Percentiles rank a stretch among this genome's conserved stretches.
phyloP scores from a whole-genome alignment of 192 early-diverging fungal genomes.

The Coemansia sp. region DNA sequence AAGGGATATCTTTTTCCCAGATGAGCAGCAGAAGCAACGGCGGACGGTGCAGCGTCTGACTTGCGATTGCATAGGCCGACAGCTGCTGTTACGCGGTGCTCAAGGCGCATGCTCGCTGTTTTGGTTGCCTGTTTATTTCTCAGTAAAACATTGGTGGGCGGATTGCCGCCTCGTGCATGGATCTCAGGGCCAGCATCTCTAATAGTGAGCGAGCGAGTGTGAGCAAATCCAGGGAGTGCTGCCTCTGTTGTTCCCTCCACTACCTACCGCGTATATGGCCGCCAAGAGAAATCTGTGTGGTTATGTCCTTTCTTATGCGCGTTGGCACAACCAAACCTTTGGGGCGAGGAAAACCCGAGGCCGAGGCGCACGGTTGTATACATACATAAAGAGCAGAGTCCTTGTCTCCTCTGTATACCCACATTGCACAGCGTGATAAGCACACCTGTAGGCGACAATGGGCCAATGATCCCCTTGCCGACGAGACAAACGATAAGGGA shows the following conservation, averaged over 20 bases:
- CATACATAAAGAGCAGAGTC: not conserved
- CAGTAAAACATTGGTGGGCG: not conserved
- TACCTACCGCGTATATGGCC: not conserved
- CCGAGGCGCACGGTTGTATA: not conserved
- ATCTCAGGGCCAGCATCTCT: not conserved
- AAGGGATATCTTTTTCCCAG: not conserved
- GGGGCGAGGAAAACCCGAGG: too few species aligned
- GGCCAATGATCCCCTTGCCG: not conserved
- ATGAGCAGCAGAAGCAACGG: not conserved
- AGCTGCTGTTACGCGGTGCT: not conserved
- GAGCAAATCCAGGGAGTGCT: not conserved
- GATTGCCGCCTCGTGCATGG: not conserved
- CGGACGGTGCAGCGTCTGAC: not conserved
- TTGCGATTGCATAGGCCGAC: not conserved
- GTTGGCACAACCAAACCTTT: not conserved
- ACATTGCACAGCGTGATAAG: too few species aligned
- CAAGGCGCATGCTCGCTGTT: not conserved
- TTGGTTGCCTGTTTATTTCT: not conserved
- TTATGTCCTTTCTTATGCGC: slow-evolving; percentile 3
- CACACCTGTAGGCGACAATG: not conserved
- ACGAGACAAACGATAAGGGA: not conserved
- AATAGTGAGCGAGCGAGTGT: not conserved
- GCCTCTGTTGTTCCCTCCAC: not conserved
- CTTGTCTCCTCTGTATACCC: not conserved
- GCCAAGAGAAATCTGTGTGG: not conserved